These are phyloP conservation scores for Leucosporidium scottii DNA, from an alignment of 768 basidiomycete genomes.

Conservation along the genomic window DNA sequence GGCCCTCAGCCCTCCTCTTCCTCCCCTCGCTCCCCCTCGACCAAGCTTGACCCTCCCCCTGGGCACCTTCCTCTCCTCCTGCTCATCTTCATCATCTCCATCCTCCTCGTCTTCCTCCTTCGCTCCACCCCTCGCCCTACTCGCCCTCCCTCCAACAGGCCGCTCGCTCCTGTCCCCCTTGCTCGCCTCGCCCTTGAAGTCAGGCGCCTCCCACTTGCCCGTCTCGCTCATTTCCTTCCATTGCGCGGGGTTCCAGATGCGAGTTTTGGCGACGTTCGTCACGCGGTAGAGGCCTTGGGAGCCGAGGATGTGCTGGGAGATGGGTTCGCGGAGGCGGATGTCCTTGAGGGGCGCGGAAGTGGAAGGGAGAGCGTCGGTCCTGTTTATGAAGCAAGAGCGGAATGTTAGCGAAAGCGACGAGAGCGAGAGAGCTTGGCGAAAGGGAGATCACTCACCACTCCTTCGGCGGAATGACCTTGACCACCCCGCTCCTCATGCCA, in stretches of 20 bases:
- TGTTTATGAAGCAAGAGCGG: conserved; percentile 35
- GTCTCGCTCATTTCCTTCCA: conserved; percentile 72
- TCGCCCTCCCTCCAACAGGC: conserved; percentile 7
- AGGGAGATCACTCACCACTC: conserved; percentile 62
- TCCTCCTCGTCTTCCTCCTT: conserved; percentile 11
- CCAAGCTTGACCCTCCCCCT: conserved; percentile 7
- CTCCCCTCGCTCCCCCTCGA: not conserved
- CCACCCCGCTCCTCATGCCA: conserved; percentile 84
- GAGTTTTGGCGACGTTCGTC: conserved; percentile 82
- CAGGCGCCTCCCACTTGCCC: conserved; percentile 64
- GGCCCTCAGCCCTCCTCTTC: conserved; percentile 7
- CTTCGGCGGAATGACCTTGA: conserved; percentile 89
- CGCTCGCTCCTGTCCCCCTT: conserved; percentile 22
- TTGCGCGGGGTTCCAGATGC: conserved; percentile 73
- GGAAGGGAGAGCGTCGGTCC: conserved; percentile 67
- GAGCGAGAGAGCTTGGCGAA: not conserved
- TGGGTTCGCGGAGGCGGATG: conserved; percentile 79
- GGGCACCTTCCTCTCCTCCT: not conserved
- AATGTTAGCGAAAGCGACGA: not conserved
- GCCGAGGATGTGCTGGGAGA: conserved; percentile 88
- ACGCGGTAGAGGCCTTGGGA: conserved; percentile 71
- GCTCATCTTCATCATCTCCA: not conserved
- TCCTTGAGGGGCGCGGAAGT: conserved; percentile 61
- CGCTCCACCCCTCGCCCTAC: conserved; percentile 9
- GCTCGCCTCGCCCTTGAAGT: conserved; percentile 23